Conservation (phyloP, 2,329 filamentous ascomycete genomes). For the Chaetoscypha palmicola region DNA sequence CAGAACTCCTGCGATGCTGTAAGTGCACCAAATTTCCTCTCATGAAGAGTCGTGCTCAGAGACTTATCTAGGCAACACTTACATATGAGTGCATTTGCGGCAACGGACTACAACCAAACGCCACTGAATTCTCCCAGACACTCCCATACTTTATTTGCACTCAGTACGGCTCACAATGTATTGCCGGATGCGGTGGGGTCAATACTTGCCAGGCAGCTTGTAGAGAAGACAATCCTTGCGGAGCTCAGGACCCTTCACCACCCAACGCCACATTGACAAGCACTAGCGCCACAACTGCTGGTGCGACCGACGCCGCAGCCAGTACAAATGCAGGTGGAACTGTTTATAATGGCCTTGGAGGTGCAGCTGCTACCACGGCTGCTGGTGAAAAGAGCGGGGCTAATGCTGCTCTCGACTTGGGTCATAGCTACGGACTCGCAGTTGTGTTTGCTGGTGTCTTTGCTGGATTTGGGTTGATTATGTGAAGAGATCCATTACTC, state of each 20-base stretch:
- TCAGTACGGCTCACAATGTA: slow-evolving; percentile 64
- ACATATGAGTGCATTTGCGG: slow-evolving; percentile 68
- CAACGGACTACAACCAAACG: slow-evolving; percentile 59
- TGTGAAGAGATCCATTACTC: too few species aligned
- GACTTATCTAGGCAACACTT: slow-evolving; percentile 48
- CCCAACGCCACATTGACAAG: slow-evolving; percentile 47
- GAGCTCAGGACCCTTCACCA: slow-evolving; percentile 56
- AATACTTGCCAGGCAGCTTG: slow-evolving; percentile 54
- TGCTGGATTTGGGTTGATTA: slow-evolving; percentile 48
- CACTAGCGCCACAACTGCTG: slow-evolving; percentile 33
- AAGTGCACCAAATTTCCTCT: slow-evolving; percentile 26
- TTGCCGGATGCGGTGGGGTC: slow-evolving; percentile 48
- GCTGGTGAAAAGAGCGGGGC: slow-evolving; percentile 29
- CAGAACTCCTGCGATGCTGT: slow-evolving; percentile 64
- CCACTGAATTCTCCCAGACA: slow-evolving; percentile 70
- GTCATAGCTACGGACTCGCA: slow-evolving; percentile 48
- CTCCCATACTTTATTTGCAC: slow-evolving; percentile 72
- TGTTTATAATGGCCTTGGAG: slow-evolving; percentile 40
- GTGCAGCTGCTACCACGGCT: slow-evolving; percentile 30
- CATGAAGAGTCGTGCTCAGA: too few species aligned
- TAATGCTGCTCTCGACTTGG: slow-evolving; percentile 40
- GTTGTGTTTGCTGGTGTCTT: slow-evolving; percentile 48
- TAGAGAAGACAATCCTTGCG: slow-evolving; percentile 62
- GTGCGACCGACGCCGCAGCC: slow-evolving; percentile 34
- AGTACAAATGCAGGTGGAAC: slow-evolving; percentile 23